A percentile compares a stretch with the other conserved stretches of the same genome.
Conservation (phyloP, 1,139 yeast species). For the Diutina pseudorugosa region DNA sequence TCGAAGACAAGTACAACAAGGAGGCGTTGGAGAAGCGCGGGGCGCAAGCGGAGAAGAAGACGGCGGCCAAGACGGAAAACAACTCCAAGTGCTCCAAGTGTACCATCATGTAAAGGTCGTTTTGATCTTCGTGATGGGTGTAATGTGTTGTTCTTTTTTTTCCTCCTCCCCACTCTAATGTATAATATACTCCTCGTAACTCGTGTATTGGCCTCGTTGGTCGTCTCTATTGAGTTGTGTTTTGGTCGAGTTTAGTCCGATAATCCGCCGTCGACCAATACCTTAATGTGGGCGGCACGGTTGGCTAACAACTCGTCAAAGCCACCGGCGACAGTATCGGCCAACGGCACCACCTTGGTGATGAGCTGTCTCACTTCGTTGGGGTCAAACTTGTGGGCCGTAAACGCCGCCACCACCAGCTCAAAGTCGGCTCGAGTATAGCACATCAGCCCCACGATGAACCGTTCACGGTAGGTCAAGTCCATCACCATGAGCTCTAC, state of each 20-base stretch:
- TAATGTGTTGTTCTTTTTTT: no score
- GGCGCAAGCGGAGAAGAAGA: slow-evolving; percentile 2
- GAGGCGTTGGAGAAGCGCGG: neutral
- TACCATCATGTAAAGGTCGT: slow-evolving; percentile 1
- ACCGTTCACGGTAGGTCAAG: neutral
- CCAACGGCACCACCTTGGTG: neutral
- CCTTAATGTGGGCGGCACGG: neutral
- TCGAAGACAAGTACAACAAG: neutral
- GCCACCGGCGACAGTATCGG: neutral
- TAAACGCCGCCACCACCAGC: neutral
- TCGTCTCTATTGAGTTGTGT: no score
- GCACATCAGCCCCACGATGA: neutral
- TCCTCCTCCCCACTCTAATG: no score
- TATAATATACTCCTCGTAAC: neutral
- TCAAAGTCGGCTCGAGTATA: neutral
- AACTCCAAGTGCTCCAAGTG: slow-evolving; percentile 3
- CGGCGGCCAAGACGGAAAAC: neutral
- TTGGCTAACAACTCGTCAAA: neutral
- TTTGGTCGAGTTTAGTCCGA: no score
- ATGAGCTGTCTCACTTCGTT: neutral
- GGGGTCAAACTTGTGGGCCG: neutral
- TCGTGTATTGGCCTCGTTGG: no score
- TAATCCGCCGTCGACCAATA: neutral
- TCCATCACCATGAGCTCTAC: neutral
- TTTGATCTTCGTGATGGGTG: no score